phyloP scores from a whole-genome alignment of 768 basidiomycete genomes.

The Tricholoma furcatifolium region DNA sequence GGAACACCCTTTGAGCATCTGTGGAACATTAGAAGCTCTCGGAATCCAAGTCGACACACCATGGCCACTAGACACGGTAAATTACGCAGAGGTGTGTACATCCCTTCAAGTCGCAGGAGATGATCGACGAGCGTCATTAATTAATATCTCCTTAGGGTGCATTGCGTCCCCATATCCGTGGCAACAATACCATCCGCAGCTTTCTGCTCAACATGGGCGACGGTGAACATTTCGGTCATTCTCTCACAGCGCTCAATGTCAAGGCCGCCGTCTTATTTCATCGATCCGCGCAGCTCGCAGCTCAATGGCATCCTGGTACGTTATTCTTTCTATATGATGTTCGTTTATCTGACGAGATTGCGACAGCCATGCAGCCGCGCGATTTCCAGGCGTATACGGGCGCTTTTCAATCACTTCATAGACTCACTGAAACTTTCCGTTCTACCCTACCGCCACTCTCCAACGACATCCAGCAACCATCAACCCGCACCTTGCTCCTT shows the following conservation, averaged over 20 bases:
- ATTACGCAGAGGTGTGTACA: constrained; percentile 35
- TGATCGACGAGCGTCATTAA: constrained; percentile 14
- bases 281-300: constrained; percentile 51
- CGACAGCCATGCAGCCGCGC: constrained; percentile 37
- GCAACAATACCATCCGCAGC: constrained; percentile 45
- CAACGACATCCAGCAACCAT: constrained; percentile 31
- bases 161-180: constrained; percentile 42
- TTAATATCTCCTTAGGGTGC: constrained; percentile 33
- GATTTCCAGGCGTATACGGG: constrained; percentile 42
- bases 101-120: not conserved
- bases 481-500: constrained; percentile 37
- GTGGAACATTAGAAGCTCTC: constrained; percentile 50
- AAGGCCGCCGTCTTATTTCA: constrained; percentile 63
- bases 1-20: constrained; percentile 51
- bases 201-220: constrained; percentile 41
- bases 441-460: constrained; percentile 31
- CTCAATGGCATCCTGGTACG: constrained; percentile 44
- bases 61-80: constrained; percentile 46
- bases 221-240: constrained; percentile 31
- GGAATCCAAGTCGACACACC: constrained; percentile 52
- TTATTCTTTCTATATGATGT: constrained; percentile 1
- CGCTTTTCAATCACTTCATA: constrained; percentile 44
- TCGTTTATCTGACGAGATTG: not conserved
- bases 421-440: constrained; percentile 43
- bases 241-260: constrained; percentile 40